Conservation (phyloP, 352 stramenopile genomes). For the Pythium sukuiense region DNA sequence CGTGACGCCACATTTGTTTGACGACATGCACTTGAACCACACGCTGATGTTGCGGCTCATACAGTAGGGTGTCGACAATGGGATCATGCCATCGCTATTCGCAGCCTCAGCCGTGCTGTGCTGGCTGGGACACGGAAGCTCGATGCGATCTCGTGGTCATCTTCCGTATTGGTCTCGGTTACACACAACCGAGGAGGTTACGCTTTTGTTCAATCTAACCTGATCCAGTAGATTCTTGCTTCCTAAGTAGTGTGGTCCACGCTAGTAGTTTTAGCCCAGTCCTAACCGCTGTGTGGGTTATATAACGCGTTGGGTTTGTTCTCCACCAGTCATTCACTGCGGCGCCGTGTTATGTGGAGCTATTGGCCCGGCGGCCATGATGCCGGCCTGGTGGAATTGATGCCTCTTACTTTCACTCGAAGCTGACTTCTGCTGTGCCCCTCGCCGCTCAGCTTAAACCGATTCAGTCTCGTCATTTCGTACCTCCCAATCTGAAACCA, state of each 20-base stretch:
- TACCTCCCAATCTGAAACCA: slow-evolving; percentile 64
- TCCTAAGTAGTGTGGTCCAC: slow-evolving; percentile 25
- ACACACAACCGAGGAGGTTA: neutral
- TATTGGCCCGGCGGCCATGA: slow-evolving; percentile 1
- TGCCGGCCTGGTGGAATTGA: slow-evolving; percentile 8
- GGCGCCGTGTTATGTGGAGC: slow-evolving; percentile 26
- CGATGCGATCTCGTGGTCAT: neutral
- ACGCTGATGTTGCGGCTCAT: neutral
- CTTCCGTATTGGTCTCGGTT: neutral
- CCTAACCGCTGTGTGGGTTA: slow-evolving; percentile 18
- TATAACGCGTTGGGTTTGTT: slow-evolving; percentile 32
- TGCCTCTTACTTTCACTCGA: slow-evolving; percentile 35
- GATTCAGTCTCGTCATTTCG: slow-evolving; percentile 76
- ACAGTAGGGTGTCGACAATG: neutral
- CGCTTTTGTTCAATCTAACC: neutral
- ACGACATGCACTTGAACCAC: neutral
- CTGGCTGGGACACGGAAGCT: neutral
- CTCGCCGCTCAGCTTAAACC: slow-evolving; percentile 69
- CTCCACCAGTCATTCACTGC: slow-evolving; percentile 77
- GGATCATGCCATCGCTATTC: slow-evolving; percentile 18
- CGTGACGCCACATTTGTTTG: slow-evolving; percentile 1
- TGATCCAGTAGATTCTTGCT: neutral
- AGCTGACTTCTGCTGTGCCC: slow-evolving; percentile 69
- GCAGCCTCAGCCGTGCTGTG: neutral
- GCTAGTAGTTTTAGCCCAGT: slow-evolving; percentile 11